Percentiles rank a stretch among this genome's conserved stretches.
Evolutionary conservation across 345 rosid genomes (phyloP).

Genomic region (Salix purpurea): DNA sequence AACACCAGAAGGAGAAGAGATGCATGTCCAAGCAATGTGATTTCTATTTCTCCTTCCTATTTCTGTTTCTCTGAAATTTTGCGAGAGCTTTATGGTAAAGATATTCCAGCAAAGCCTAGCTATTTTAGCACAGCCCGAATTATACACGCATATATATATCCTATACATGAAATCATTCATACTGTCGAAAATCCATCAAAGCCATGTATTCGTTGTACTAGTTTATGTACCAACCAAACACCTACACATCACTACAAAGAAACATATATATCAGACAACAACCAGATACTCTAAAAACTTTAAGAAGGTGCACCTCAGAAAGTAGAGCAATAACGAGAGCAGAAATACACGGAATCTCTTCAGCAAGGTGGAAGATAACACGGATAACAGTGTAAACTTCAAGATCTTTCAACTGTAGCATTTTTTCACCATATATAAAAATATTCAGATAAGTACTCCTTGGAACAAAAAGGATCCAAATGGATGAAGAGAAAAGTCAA

Average conservation of each 20-base stretch:
- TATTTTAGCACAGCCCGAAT: background rate
- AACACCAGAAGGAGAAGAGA: background rate
- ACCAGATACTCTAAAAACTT: slow-evolving; percentile 2
- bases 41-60: background rate
- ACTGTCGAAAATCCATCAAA: background rate
- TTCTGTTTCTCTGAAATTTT: background rate
- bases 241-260: background rate
- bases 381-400: slow-evolving; percentile 92
- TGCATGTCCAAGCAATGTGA: background rate
- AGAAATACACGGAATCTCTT: slow-evolving; percentile 97
- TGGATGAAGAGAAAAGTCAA: background rate
- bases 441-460: slow-evolving; percentile 4
- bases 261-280: background rate
- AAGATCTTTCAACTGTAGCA: slow-evolving; percentile 87
- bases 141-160: background rate
- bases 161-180: background rate
- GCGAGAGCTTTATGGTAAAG: background rate
- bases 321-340: slow-evolving; percentile 96
- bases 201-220: background rate
- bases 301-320: slow-evolving; percentile 57
- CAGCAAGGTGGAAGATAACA: slow-evolving; percentile 95
- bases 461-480: background rate
- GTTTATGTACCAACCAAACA: background rate
- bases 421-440: slow-evolving; percentile 19
- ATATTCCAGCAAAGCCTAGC: background rate